Base-by-base conservation (phyloP, 306 rosid species). In the Inga oerstediana region DNA sequence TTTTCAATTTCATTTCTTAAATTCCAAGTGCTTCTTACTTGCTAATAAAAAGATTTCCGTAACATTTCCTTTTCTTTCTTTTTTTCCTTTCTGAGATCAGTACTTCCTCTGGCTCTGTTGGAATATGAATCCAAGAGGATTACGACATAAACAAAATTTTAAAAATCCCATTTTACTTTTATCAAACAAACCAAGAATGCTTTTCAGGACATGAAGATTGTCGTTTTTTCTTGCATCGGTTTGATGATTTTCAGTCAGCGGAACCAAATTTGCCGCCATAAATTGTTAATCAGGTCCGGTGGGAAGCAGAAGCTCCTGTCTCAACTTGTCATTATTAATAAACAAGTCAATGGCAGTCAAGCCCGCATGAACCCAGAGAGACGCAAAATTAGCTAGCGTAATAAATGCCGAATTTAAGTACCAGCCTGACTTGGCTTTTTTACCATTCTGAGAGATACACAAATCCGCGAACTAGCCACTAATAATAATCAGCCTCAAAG, bases 341-440 rank as follows among this genome's bases (percentile, higher is more conserved):
- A 52, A 58, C n/a, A 74, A 56, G 74, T 62, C 85, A 67, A 75
- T 39, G 16, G 14, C 59, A 80, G 88, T 85, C 91, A 89, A 87
- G 84, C 22, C 24, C 54, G 14, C 51, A 45, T 74, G 30, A 52
- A 70, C 66, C 52, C 72, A 78, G 79, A 27, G 71, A 17, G 82
- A 77, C 83, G 84, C 82, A 80, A 5, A 86, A 81, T 77, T 80
- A 81, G 83, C 76, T 80, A 77, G 79, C 89, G 56, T 56, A 82
- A 80, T 91, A 86, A 91, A 87, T 91, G 88, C 81, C 15, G 65
- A 81, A n/a, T 79, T 88, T 86, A 86, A 81, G 86, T 49, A 43
- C 72, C 69, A 64, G 19, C 74, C n/a, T 48, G 68, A 72, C 69
- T 74, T 79, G 17, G 52, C 58, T 35, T 59, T 49, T 58, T 41